phyloP scores from a whole-genome alignment of 495 filamentous ascomycete genomes.

The Aspergillus kassunensis region DNA sequence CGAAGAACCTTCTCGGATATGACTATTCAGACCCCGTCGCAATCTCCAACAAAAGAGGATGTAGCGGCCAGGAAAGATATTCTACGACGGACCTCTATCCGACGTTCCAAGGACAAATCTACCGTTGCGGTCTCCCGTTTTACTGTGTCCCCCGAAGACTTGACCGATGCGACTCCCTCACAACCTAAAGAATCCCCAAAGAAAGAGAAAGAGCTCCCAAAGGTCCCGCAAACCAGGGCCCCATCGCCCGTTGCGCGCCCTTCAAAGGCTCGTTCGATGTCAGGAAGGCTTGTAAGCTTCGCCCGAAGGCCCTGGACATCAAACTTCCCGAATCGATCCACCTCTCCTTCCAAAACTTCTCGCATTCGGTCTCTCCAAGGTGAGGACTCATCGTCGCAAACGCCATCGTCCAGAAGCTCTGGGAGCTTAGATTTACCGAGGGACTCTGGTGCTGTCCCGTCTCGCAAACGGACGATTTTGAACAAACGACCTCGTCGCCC shows the following conservation, averaged over 20 bases:
- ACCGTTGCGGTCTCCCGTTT: conserved; percentile 36
- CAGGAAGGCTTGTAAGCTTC: conserved; percentile 62
- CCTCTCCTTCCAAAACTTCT: conserved; percentile 49
- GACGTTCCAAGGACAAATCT: conserved; percentile 36
- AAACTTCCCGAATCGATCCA: conserved; percentile 57
- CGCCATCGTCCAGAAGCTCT: conserved; percentile 5
- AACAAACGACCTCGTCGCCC: conserved; percentile 49
- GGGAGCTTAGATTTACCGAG: conserved; percentile 23
- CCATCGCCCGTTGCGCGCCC: conserved; percentile 40
- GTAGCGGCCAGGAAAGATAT: conserved; percentile 46
- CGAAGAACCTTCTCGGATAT: conserved; percentile 45
- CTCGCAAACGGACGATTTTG: conserved; percentile 37
- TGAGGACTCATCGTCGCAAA: conserved; percentile 36
- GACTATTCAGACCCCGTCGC: conserved; percentile 29
- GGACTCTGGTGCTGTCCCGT: conserved; percentile 21
- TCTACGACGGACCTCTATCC: conserved; percentile 40
- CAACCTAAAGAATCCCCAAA: conserved; percentile 19
- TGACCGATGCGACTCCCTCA: conserved; percentile 23
- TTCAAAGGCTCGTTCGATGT: conserved; percentile 50
- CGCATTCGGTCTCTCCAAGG: conserved; percentile 35
- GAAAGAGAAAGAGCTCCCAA: too few relatives aligned
- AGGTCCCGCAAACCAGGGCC: conserved; percentile 31
- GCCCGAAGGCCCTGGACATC: conserved; percentile 65
- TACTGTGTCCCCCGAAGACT: conserved; percentile 36
- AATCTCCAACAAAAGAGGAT: conserved; percentile 42